Evolutionary conservation across 768 basidiomycete genomes (phyloP), one percentile per base, ranked within the genome.

Genomic region (Crepidotus variabilis): DNA sequence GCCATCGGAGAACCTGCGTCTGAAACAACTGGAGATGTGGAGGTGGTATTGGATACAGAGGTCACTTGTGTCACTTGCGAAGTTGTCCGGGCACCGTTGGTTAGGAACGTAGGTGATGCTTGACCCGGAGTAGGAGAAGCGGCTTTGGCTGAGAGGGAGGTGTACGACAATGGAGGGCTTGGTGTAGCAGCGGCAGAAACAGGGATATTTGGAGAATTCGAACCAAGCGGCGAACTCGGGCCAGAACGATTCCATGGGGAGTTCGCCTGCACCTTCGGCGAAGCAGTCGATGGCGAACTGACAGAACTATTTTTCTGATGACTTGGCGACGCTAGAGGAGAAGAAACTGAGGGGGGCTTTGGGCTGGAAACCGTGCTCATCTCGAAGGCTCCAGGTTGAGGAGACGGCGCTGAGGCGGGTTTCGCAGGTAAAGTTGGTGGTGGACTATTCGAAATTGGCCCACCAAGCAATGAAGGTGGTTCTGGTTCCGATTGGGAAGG

Each of bases 371-470:
- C 6, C 13, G n/a, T 20, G 5, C 5, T 22, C 20, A 5, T 5
- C 4, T 7, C 21, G 21, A 21, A 14, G 6, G 20, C 39, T 43
- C 18, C 14, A 43, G 39, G 14, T 3, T 43, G 39, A 43, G 39
- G 39, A 43, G 39, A 43, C 39, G 13, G 39, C 13, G 13, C 39
- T 11, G 13, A 20, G 5, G 2, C 14, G 13, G 39, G 11, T 20
- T 14, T 14, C 39, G 39, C 14, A 3, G 39, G 13, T 11, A 20
- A 11, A 43, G 39, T 20, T 11, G 67, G 52, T 22, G 50, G 54
- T 22, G 67, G 65, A 47, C 61, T 66, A 52, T 61, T 54, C 10
- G 62, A 56, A 23, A 66, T 50, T 16, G 61, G 62, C 28, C 60
- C 43, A 18, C 46, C 52, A 32, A 64, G 52, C n/a, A 48, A 43